Percentiles rank a stretch among this genome's conserved stretches.
Conservation (phyloP, 306 rosid species). For the Glycine tomentella region DNA sequence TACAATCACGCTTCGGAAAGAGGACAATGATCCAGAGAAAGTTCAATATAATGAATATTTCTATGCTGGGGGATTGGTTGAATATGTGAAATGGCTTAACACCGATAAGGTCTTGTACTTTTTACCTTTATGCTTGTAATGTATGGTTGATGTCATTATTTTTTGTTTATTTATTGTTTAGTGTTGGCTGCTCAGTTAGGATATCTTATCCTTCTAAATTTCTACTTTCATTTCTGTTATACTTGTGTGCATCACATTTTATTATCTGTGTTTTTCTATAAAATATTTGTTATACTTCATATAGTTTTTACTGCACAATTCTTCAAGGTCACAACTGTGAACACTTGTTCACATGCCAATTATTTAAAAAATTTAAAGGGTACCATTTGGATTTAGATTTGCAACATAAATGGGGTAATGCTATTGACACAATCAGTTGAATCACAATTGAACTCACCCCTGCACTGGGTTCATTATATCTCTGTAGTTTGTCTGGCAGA, state of each 20-base stretch:
- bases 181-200: too few relatives aligned
- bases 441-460: neutral
- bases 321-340: too few relatives aligned
- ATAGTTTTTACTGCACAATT: too few relatives aligned
- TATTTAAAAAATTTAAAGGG: neutral
- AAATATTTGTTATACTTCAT: too few relatives aligned
- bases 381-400: neutral
- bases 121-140: constrained; percentile 40
- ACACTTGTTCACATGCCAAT: too few relatives aligned
- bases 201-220: too few relatives aligned
- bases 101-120: constrained; percentile 72
- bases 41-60: constrained; percentile 71
- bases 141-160: constrained; percentile 36
- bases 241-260: too few relatives aligned
- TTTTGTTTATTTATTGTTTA: neutral
- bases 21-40: constrained; percentile 76
- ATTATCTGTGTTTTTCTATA: too few relatives aligned
- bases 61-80: constrained; percentile 93
- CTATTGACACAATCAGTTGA: constrained; percentile 20
- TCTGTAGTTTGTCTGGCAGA: constrained; percentile 5
- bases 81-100: constrained; percentile 93
- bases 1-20: constrained; percentile 74
- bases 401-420: neutral
- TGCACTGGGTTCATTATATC: constrained; percentile 10
- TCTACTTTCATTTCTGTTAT: too few relatives aligned